Evolutionary conservation across 306 rosid genomes (phyloP).

Genomic region (Myrica gale): DNA sequence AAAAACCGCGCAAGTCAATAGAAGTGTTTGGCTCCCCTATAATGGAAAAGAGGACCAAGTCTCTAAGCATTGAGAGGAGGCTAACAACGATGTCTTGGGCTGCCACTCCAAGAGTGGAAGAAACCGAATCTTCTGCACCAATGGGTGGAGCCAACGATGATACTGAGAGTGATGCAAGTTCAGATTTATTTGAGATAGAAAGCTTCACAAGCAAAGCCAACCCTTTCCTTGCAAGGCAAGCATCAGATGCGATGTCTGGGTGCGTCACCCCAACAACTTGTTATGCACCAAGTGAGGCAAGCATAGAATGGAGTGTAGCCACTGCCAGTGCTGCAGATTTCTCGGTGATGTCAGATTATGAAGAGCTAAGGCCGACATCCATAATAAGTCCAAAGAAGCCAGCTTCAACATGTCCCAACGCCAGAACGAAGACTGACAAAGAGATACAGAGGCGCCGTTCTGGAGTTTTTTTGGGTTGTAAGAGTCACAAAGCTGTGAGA

Average conservation of each 20-base stretch:
- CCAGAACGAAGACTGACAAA: conserved; percentile 32
- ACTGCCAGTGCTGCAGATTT: conserved; percentile 86
- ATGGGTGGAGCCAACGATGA: conserved; percentile 47
- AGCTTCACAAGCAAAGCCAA: conserved; percentile 53
- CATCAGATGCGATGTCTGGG: conserved; percentile 47
- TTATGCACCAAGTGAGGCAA: conserved; percentile 93
- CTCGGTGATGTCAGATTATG: conserved; percentile 65
- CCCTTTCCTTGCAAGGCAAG: conserved; percentile 44
- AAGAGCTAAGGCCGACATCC: conserved; percentile 51
- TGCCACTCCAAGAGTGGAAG: conserved; percentile 32
- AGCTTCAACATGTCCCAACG: conserved; percentile 25
- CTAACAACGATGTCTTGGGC: conserved; percentile 45
- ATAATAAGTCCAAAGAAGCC: conserved; percentile 40
- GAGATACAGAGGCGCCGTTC: conserved; percentile 43
- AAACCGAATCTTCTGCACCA: conserved; percentile 35
- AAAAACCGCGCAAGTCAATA: conserved; percentile 48
- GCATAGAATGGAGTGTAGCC: conserved; percentile 94
- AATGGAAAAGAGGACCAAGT: conserved; percentile 40
- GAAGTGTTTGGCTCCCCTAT: conserved; percentile 79
- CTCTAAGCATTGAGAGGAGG: conserved; percentile 63
- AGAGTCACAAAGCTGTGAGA: conserved; percentile 68
- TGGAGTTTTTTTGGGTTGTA: conserved; percentile 58
- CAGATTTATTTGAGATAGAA: conserved; percentile 89
- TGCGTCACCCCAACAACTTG: conserved; percentile 62
- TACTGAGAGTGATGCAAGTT: conserved; percentile 83